Conservation (phyloP, 345 rosid species). For the Gossypium herbaceum region DNA sequence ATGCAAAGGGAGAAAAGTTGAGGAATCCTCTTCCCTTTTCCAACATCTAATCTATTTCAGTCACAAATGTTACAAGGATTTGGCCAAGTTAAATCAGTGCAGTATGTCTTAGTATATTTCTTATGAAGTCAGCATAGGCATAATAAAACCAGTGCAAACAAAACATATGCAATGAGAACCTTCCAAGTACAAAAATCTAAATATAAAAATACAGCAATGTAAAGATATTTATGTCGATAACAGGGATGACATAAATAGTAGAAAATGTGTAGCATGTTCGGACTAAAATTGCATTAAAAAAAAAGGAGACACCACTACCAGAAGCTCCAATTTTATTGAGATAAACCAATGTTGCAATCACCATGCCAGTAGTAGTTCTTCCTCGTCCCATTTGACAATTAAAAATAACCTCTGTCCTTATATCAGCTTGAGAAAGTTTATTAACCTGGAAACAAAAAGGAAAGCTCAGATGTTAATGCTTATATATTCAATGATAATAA, state of each 20-base stretch:
- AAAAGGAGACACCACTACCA: constrained; percentile 42
- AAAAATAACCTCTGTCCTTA: constrained; percentile 70
- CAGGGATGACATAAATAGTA: constrained; percentile 9
- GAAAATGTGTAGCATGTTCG: not conserved
- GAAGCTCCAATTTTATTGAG: constrained; percentile 87
- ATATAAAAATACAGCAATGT: not conserved
- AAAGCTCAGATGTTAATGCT: not conserved
- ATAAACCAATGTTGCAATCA: constrained; percentile 86
- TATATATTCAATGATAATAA: not conserved
- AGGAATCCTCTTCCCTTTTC: not conserved
- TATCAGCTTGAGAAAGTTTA: constrained; percentile 73
- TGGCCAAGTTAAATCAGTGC: not conserved
- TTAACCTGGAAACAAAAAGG: constrained; percentile 53
- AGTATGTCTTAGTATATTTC: not conserved
- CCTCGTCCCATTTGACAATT: constrained; percentile 99
- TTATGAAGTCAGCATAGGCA: not conserved
- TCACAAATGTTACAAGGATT: not conserved
- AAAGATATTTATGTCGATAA: not conserved
- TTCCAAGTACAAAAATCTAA: not conserved
- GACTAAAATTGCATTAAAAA: constrained; percentile 14
- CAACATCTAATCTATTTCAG: not conserved
- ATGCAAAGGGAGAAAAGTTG: not conserved
- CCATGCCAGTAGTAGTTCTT: constrained; percentile 99
- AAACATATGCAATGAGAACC: not conserved
- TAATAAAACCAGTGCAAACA: not conserved